Evolutionary conservation across 257 asterid genomes (phyloP), one percentile per base, ranked within the genome.

Genomic region (Handroanthus guayacan): DNA sequence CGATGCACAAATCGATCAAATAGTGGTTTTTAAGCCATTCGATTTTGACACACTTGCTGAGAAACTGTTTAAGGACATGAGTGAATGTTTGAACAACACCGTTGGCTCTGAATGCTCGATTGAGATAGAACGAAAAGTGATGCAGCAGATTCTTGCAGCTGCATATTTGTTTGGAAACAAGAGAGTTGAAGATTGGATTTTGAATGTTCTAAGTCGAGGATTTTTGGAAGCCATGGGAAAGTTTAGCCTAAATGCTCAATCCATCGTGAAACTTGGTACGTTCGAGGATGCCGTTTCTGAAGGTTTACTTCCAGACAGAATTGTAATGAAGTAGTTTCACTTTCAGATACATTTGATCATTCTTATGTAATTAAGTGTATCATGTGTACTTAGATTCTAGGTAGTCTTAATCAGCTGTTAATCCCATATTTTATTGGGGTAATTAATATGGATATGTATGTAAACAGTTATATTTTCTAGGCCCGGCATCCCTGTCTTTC

Each of bases 151-250:
- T 61, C 74, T 86, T 25, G 94, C 90, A 17, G 96, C 92, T 9
- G 84, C 85, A 11, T 91, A 66, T 75, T 47, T 85, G 54, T 81
- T 44, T 10, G 88, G 87, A 10, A 38, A 69, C 11, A 74, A 77
- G 78, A 76, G 45, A 9, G 94, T 95, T 5, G 89, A 88, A 41
- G 89, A 87, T 47, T 95, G 99, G 97, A 81, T 95, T 66, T 80
- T 75, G 4, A 12, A 48, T 36, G 91, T 92, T 55, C 83, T 92
- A 17, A 57, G 76, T 17, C 62, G 50, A 56, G 94, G 90, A 34
- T 89, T 92, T 64, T 74, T 72, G 70, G 89, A 86, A 75, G 97
- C 90, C 66, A 81, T 75, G 79, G 87, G 77, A 47, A 89, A 79
- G 75, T 91, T 84, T 52, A 79, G 90, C 66, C 73, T 87, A 12